These are phyloP conservation scores for Simplicillium sp. DNA, from an alignment of 2,329 filamentous ascomycete genomes.

Conservation along the genomic window DNA sequence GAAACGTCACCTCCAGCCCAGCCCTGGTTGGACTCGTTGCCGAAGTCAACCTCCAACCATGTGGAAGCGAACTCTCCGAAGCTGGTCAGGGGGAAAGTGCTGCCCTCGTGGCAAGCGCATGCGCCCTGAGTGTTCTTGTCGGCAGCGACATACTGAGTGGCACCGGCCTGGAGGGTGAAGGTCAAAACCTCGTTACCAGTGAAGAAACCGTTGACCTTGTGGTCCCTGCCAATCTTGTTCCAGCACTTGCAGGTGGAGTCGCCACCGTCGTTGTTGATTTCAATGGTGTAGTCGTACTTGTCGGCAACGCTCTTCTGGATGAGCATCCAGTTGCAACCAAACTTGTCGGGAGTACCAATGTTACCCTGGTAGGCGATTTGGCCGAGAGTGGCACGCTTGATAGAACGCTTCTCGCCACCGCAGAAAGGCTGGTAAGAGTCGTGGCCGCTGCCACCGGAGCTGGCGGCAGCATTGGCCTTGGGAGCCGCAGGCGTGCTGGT, in stretches of 20 bases:
- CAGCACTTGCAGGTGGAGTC: conserved; percentile 31
- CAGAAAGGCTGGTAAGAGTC: conserved; percentile 22
- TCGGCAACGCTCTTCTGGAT: conserved; percentile 23
- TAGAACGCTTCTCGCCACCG: conserved; percentile 34
- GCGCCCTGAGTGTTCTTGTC: conserved; percentile 38
- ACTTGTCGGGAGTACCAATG: conserved; percentile 27
- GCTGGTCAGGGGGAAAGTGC: conserved; percentile 21
- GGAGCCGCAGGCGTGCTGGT: conserved; percentile 2
- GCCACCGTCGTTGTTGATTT: conserved; percentile 28
- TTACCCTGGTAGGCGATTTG: conserved; percentile 40
- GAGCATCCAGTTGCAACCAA: conserved; percentile 44
- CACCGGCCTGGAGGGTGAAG: conserved; percentile 29
- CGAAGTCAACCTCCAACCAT: conserved; percentile 43
- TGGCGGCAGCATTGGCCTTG: neutral
- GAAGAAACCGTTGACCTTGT: conserved; percentile 38
- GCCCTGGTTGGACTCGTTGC: conserved; percentile 30
- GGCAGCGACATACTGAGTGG: conserved; percentile 31
- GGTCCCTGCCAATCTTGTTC: conserved; percentile 42
- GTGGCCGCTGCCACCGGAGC: conserved; percentile 8
- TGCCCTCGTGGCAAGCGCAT: conserved; percentile 28
- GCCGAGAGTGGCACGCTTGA: conserved; percentile 37
- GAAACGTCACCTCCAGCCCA: conserved; percentile 44
- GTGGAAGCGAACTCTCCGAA: conserved; percentile 31
- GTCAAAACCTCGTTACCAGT: conserved; percentile 26
- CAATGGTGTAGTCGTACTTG: conserved; percentile 34